Base-by-base conservation (phyloP, 1,284 basidiomycete genomes). In the Retiboletus flavoniger region DNA sequence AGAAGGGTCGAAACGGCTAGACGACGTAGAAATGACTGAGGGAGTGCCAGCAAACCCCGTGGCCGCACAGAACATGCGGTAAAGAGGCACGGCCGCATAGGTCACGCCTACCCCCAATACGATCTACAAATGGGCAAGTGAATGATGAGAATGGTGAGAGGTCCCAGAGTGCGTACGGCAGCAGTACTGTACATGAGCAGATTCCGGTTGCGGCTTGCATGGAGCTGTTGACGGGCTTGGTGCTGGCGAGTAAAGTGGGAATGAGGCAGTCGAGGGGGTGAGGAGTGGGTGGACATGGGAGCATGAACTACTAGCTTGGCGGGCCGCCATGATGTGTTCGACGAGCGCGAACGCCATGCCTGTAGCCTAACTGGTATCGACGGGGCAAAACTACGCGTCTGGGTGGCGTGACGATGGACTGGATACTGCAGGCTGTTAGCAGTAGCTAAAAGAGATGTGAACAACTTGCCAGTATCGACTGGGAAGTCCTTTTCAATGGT, bases 11-110 rank as follows among this genome's bases (percentile, higher is more conserved):
- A 93, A 96, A 35, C 86, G 85, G 43, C 84, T 85, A 43, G 83
- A 86, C 50, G 89, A 91, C 1, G 56, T 68, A 8, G 70, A 71
- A 5, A 65, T 17, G 40, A 94, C 92, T 51, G 93, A 88, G 2
- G 97, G 97, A 21, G 94, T 96, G 2, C 97, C 97, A 10, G 89
- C 92, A 69, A 96, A 99, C 2, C 97, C 97, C 1, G 97, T 99
- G 2, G 95, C 93, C 2, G 94, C 90, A 71, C 97, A 99, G 77
- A 99, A 99, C 67, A 94, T 94, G 47, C 97, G 88, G 73, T 99
- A 99, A 5, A 98, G 80, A 0, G 97, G 97, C 1, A 99, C 97
- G 31, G 97, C 93, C 17, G 97, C 96, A 71, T 99, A 99, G 8
- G 93, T 92, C 36, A 90, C 79, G 7, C 96, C 96, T 1, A 93